phyloP scores from a whole-genome alignment of 1,284 basidiomycete species.

The Sphagnurus paluster region DNA sequence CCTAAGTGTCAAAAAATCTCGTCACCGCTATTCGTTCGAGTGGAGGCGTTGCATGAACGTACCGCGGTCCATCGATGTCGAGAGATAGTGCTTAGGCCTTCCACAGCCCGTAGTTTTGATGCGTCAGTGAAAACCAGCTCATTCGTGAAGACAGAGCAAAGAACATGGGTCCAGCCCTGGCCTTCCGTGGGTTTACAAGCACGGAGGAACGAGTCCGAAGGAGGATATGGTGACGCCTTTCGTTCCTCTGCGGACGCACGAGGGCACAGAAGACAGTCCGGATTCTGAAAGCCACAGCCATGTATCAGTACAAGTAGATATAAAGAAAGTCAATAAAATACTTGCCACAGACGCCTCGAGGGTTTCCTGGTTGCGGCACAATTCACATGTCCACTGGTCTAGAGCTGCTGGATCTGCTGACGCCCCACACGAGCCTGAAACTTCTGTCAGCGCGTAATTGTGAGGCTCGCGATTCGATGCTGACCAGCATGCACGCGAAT shows the following conservation, averaged over 20 bases:
- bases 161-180: slow-evolving; percentile 88
- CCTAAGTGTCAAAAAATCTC: slow-evolving; percentile 37
- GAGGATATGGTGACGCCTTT: slow-evolving; percentile 40
- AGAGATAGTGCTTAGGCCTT: slow-evolving; percentile 82
- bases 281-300: slow-evolving; percentile 57
- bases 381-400: slow-evolving; percentile 81
- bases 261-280: slow-evolving; percentile 77
- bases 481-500: slow-evolving; percentile 76
- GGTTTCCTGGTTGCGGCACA: slow-evolving; percentile 79
- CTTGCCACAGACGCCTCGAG: slow-evolving; percentile 77
- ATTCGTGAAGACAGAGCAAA: slow-evolving; percentile 88
- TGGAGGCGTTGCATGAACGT: slow-evolving; percentile 28
- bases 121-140: slow-evolving; percentile 84
- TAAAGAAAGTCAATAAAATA: slow-evolving; percentile 12
- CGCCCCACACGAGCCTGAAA: slow-evolving; percentile 66
- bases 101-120: slow-evolving; percentile 69
- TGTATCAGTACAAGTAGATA: slow-evolving; percentile 2
- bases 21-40: neutral
- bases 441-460: slow-evolving; percentile 12
- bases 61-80: slow-evolving; percentile 65
- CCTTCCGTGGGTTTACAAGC: slow-evolving; percentile 94
- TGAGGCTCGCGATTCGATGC: slow-evolving; percentile 4
- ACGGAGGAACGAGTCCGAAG: slow-evolving; percentile 72
- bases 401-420: slow-evolving; percentile 58
- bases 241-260: slow-evolving; percentile 50